phyloP scores from a whole-genome alignment of 805 yeast genomes.

The Lachancea dasiensis region DNA sequence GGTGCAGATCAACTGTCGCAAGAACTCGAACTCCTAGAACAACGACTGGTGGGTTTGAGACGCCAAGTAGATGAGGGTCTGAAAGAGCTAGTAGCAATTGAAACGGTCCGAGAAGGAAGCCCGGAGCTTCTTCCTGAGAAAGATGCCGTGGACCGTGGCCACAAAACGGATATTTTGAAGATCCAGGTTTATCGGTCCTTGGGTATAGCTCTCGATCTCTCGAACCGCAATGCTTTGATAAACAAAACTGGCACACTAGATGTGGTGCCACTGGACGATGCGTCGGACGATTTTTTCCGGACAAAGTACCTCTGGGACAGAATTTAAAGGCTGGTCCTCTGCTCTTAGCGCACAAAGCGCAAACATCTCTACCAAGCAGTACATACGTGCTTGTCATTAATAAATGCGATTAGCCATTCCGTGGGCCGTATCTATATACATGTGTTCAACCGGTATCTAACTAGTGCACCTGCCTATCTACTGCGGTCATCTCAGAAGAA shows the following conservation, averaged over 20 bases:
- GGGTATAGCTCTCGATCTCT: conserved; percentile 47
- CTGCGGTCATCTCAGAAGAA: conserved; percentile 40
- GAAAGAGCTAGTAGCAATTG: no score
- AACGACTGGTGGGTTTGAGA: conserved; percentile 17
- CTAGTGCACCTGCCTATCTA: neutral
- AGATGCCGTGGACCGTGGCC: conserved; percentile 19
- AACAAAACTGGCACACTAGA: conserved; percentile 43
- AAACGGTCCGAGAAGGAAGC: conserved; percentile 10
- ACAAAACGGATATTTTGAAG: conserved; percentile 37
- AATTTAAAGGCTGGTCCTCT: conserved; percentile 25
- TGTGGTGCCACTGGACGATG: conserved; percentile 43
- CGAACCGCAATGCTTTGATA: conserved; percentile 41
- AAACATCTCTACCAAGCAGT: no score
- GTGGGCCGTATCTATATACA: conserved; percentile 1
- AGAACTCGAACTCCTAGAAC: conserved; percentile 23
- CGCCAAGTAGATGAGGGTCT: conserved; percentile 19
- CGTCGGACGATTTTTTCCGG: conserved; percentile 61
- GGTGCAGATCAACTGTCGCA: conserved; percentile 19
- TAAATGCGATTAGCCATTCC: no score
- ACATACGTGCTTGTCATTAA: no score
- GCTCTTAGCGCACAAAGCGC: neutral
- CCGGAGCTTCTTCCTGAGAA: neutral
- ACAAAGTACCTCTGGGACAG: conserved; percentile 78
- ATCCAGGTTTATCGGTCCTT: conserved; percentile 53
- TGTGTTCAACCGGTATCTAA: conserved; percentile 1